phyloP scores from a whole-genome alignment of 2,329 filamentous ascomycete genomes.

The Ceratocystis alfenasii region DNA sequence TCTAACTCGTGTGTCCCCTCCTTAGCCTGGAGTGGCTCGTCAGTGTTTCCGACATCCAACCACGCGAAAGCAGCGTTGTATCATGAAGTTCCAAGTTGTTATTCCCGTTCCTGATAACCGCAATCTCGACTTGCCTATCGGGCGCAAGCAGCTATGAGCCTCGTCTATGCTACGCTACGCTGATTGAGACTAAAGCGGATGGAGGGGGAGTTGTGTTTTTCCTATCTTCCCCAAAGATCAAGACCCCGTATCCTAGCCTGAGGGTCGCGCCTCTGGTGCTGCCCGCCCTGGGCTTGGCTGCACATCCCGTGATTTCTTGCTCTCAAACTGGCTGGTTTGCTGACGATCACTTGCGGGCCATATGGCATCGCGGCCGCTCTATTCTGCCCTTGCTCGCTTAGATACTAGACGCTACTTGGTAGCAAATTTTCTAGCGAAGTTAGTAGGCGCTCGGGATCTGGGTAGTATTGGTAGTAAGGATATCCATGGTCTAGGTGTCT shows the following conservation, averaged over 20 bases:
- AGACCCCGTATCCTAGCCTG: not conserved
- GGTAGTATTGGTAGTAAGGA: not conserved
- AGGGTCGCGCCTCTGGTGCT: not conserved
- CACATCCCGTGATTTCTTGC: not conserved
- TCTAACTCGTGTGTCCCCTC: not conserved
- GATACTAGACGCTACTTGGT: not conserved
- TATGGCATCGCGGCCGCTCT: not conserved
- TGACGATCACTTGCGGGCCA: not conserved
- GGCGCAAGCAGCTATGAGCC: not conserved
- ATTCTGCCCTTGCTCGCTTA: not conserved
- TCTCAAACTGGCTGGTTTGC: not conserved
- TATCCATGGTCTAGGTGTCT: not conserved
- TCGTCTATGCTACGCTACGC: not conserved
- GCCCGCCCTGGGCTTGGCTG: not conserved
- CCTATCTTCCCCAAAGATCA: not conserved
- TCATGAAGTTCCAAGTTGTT: not conserved
- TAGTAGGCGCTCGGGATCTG: not conserved
- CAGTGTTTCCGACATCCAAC: not conserved
- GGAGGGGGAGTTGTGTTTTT: not conserved
- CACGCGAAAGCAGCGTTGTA: not conserved
- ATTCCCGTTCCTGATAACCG: not conserved
- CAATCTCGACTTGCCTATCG: not conserved
- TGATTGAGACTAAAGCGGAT: not conserved
- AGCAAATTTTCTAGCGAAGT: not conserved
- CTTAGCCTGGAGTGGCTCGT: not conserved